Conservation (phyloP, 2,329 filamentous ascomycete species). For the Cercospora berteroae region DNA sequence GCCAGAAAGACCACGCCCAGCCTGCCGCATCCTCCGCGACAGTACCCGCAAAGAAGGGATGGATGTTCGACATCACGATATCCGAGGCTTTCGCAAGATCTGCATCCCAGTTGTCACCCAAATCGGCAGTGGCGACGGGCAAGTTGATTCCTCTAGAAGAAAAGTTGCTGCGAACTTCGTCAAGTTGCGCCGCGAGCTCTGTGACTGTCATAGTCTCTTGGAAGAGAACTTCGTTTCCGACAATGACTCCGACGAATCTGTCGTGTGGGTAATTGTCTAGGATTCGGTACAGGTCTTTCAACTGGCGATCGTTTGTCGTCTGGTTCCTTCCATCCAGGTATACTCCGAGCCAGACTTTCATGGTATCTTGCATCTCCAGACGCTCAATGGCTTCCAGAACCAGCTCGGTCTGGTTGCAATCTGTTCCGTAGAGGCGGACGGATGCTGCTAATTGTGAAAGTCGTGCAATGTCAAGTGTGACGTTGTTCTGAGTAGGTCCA, state of each 20-base stretch:
- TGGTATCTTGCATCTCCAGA: conserved; percentile 65
- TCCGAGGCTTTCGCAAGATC: conserved; percentile 70
- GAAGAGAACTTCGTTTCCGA: conserved; percentile 64
- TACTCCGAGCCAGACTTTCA: conserved; percentile 93
- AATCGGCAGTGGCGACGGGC: conserved; percentile 80
- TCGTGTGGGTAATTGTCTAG: conserved; percentile 61
- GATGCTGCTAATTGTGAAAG: conserved; percentile 86
- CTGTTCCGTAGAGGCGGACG: conserved; percentile 86
- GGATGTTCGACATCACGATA: conserved; percentile 93
- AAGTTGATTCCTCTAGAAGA: conserved; percentile 64
- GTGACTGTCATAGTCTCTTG: conserved; percentile 64
- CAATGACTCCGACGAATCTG: conserved; percentile 60
- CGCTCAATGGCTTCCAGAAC: conserved; percentile 76
- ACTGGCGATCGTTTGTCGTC: conserved; percentile 80
- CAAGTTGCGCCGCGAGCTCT: conserved; percentile 63
- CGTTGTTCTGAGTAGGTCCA: conserved; percentile 87
- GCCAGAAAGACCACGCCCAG: conserved; percentile 86
- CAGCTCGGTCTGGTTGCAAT: conserved; percentile 98
- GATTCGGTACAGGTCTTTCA: conserved; percentile 80
- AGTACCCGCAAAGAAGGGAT: conserved; percentile 90
- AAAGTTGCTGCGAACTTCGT: conserved; percentile 69
- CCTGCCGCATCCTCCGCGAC: conserved; percentile 63
- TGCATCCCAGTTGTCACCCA: conserved; percentile 81
- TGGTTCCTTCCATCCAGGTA: conserved; percentile 77
- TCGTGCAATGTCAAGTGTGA: conserved; percentile 86